Evolutionary conservation across 306 rosid species (phyloP), one percentile per base, ranked within the genome.

Genomic region (Cucurbita argyrosperma): DNA sequence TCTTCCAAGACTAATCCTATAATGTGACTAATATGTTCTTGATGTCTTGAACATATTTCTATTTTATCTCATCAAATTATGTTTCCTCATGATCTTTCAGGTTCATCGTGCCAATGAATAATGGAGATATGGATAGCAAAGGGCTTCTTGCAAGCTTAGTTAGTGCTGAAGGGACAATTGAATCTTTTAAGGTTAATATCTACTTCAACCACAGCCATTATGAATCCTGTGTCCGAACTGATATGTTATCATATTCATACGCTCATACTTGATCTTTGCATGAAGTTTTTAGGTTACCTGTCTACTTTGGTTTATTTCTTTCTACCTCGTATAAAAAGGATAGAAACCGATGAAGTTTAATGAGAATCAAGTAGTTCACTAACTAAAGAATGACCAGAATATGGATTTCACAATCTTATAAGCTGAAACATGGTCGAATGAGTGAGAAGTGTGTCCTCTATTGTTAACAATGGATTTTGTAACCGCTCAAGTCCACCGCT

Each of bases 51-150:
- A 38, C 15, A 62, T 7, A 38, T 62, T 38, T 62, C 13, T 8
- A n/a, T 10, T 39, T 57, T 30, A 10, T 40, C 30, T 8, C 10
- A 63, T 16, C 70, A 21, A 30, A 18, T 14, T 69, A 30, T 69
- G 30, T 35, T 71, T 56, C 30, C 43, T 46, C 71, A 18, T 46
- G 72, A 45, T 66, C 74, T 79, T 71, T 76, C 50, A 93, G 96
- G 84, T 90, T 89, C 77, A 73, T 93, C 71, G 97, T 93, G 78
- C 87, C 97, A 46, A 85, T 93, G 96, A 80, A 79, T 84, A 90
- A 93, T 77, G 98, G 98, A 62, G 96, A 90, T 67, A 85, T 93
- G 42, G 92, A 94, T 58, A 80, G 90, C 88, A 89, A 88, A 83
- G 98, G 97, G 76, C 59, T 81, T 82, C 92, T 94, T 61, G 80